phyloP scores from a whole-genome alignment of 805 yeast species.

The Cyberlindnera sargentensis region DNA sequence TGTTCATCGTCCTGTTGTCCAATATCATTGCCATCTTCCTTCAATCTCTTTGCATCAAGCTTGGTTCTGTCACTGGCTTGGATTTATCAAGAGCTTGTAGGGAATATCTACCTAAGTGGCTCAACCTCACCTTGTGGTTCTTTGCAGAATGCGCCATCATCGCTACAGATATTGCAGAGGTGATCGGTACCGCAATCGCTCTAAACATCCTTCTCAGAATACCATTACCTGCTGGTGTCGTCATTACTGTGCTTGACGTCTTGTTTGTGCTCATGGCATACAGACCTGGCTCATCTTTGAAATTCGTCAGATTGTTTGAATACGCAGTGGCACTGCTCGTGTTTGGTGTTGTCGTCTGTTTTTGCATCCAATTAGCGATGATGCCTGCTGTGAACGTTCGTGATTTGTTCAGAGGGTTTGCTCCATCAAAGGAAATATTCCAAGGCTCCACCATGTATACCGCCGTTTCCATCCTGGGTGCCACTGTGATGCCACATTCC shows the following conservation, averaged over 20 bases:
- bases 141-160: constrained; percentile 84
- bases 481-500: constrained; percentile 93
- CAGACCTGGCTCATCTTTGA: constrained; percentile 67
- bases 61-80: constrained; percentile 85
- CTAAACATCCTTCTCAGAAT: constrained; percentile 66
- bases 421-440: constrained; percentile 50
- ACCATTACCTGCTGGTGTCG: constrained; percentile 73
- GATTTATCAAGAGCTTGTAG: constrained; percentile 85
- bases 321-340: constrained; percentile 67
- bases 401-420: constrained; percentile 55
- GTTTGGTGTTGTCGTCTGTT: constrained; percentile 68
- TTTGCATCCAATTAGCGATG: constrained; percentile 61
- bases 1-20: constrained; percentile 69
- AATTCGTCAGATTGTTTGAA: constrained; percentile 69
- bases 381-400: constrained; percentile 37
- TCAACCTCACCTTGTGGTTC: constrained; percentile 58
- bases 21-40: constrained; percentile 78
- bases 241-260: constrained; percentile 76
- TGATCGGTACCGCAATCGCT: constrained; percentile 88
- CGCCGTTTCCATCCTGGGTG: constrained; percentile 80
- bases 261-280: constrained; percentile 74
- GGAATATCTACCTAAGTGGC: constrained; percentile 56
- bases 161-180: constrained; percentile 92
- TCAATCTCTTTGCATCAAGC: constrained; percentile 75
- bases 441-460: constrained; percentile 62